phyloP scores from a whole-genome alignment of 176 grass and related monocot species.

The Tuctoria greenei region DNA sequence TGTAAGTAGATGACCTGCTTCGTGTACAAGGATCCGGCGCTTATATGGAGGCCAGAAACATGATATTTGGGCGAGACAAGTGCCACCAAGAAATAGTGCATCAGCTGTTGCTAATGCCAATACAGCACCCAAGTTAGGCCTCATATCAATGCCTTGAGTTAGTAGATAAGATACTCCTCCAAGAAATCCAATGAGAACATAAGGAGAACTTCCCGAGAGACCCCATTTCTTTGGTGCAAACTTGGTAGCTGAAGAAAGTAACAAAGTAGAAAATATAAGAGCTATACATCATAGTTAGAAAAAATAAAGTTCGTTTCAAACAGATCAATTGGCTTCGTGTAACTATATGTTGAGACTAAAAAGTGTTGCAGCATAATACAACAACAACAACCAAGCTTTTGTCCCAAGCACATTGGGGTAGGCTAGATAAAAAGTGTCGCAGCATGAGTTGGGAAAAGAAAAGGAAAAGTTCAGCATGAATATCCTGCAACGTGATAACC shows the following conservation, averaged over 20 bases:
- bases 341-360: not conserved
- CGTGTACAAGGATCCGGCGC: conserved; percentile 77
- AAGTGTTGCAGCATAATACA: no score
- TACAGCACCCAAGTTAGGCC: conserved; percentile 71
- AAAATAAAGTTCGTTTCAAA: conserved; percentile 5
- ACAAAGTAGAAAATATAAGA: conserved; percentile 23
- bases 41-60: conserved; percentile 92
- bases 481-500: not conserved
- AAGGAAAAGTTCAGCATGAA: not conserved
- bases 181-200: conserved; percentile 63
- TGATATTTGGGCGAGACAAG: conserved; percentile 73
- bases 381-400: no score
- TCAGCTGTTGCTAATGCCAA: conserved; percentile 65
- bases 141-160: conserved; percentile 74
- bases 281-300: not conserved
- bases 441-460: no score
- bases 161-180: conserved; percentile 70
- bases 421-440: no score
- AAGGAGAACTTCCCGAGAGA: conserved; percentile 60
- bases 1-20: conserved; percentile 92
- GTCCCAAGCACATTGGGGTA: no score
- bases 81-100: conserved; percentile 78
- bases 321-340: conserved; percentile 2
- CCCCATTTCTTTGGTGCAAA: conserved; percentile 95
- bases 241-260: conserved; percentile 56